Evolutionary conservation across 129 eudicot genomes (phyloP).

Genomic region (Deinandra increscens): DNA sequence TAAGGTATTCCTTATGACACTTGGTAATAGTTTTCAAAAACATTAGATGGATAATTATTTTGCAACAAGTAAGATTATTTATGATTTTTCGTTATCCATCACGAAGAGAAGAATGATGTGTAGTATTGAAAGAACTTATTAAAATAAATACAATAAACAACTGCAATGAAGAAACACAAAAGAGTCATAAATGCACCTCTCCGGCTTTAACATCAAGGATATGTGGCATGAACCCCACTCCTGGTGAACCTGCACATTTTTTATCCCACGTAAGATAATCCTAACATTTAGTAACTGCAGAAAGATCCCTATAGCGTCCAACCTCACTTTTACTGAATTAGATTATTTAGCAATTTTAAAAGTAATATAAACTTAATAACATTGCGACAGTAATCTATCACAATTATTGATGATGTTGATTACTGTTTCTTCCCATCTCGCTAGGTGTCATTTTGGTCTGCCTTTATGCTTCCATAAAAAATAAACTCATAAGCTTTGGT

Average conservation of each 20-base stretch:
- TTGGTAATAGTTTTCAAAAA: no score
- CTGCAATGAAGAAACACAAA: conserved; percentile 7
- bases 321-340: not conserved
- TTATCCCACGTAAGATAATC: conserved; percentile 11
- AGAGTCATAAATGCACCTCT: conserved; percentile 41
- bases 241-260: conserved; percentile 46
- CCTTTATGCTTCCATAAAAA: not conserved
- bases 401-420: not conserved
- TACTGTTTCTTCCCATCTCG: not conserved
- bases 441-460: conserved; percentile 3
- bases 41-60: not conserved
- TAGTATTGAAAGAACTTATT: not conserved
- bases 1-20: no score
- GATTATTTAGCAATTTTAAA: not conserved
- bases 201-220: conserved; percentile 50
- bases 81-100: no score
- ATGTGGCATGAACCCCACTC: conserved; percentile 58
- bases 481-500: not conserved
- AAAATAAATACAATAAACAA: not conserved
- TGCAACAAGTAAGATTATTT: conserved; percentile 4
- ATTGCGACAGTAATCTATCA: not conserved
- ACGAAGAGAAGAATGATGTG: no score
- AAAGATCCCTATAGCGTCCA: not conserved
- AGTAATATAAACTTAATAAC: not conserved
- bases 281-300: not conserved